A percentile compares a stretch with the other conserved stretches of the same genome.
Evolutionary conservation across 192 early-diverging fungal genomes (phyloP).

Genomic region (Umbelopsis sp.): DNA sequence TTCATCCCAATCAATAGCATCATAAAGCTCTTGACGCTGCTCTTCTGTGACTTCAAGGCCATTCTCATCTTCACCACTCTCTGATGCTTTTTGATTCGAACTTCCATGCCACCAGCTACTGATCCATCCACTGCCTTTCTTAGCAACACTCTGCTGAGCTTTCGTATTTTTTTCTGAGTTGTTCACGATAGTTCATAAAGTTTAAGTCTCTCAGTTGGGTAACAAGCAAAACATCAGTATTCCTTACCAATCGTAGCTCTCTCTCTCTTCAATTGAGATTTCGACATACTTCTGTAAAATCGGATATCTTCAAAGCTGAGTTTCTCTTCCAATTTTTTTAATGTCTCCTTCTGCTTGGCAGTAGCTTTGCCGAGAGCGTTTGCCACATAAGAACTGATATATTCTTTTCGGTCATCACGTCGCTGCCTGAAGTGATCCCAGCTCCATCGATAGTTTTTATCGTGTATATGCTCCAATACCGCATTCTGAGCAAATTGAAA

Average conservation of each 20-base stretch:
- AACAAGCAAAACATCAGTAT: background rate
- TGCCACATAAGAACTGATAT: slow-evolving; percentile 63
- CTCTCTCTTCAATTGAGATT: slow-evolving; percentile 63
- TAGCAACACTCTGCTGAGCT: slow-evolving; percentile 35
- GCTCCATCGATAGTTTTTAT: slow-evolving; percentile 69
- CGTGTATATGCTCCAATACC: slow-evolving; percentile 76
- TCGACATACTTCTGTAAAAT: slow-evolving; percentile 69
- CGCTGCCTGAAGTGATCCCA: slow-evolving; percentile 74
- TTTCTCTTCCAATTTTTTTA: slow-evolving; percentile 62
- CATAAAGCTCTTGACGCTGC: slow-evolving; percentile 80
- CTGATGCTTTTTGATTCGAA: background rate
- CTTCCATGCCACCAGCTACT: slow-evolving; percentile 37
- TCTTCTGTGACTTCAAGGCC: slow-evolving; percentile 58
- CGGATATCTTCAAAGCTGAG: slow-evolving; percentile 81
- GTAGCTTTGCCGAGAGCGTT: slow-evolving; percentile 40
- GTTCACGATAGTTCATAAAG: slow-evolving; percentile 28
- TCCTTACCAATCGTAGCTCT: slow-evolving; percentile 47
- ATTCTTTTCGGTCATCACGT: slow-evolving; percentile 67
- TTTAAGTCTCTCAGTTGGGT: background rate
- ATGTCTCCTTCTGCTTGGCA: slow-evolving; percentile 39
- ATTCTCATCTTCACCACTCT: background rate
- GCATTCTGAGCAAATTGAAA: slow-evolving; percentile 65
- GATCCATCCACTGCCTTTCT: slow-evolving; percentile 53
- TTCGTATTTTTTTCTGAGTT: slow-evolving; percentile 3
- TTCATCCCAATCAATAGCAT: slow-evolving; percentile 82